Conservation (phyloP, 2,329 filamentous ascomycete genomes). For the Epichloe aotearoae region DNA sequence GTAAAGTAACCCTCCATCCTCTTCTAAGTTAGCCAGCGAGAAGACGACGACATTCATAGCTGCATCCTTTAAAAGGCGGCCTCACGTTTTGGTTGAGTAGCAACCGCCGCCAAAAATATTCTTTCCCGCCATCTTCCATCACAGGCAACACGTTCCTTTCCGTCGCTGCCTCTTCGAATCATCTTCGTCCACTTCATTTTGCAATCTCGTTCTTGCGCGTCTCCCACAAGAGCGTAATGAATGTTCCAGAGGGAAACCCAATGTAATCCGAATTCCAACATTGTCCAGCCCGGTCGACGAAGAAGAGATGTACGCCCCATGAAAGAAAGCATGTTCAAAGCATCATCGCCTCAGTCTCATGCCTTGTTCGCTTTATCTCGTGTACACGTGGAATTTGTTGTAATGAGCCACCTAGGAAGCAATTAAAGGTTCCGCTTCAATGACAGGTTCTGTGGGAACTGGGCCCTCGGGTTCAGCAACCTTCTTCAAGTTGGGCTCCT, state of each 20-base stretch:
- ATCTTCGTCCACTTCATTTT: conserved; percentile 11
- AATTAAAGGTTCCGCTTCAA: conserved; percentile 16
- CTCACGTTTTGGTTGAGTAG: background rate
- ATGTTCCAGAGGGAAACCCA: conserved; percentile 12
- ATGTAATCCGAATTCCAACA: conserved; percentile 13
- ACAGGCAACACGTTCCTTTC: background rate
- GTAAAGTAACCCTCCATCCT: background rate
- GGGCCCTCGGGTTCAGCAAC: conserved; percentile 10
- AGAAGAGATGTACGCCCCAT: conserved; percentile 15
- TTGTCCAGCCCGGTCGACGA: conserved; percentile 13
- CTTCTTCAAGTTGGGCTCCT: conserved; percentile 17
- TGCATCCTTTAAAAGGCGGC: conserved; percentile 5
- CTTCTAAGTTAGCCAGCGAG: background rate
- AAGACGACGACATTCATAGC: background rate
- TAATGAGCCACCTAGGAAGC: conserved; percentile 16
- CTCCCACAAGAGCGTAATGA: conserved; percentile 5
- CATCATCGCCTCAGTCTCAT: conserved; percentile 14
- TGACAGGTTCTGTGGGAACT: conserved; percentile 15
- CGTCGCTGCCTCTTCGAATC: background rate
- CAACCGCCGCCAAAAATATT: background rate
- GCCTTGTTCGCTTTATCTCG: conserved; percentile 12
- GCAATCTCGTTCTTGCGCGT: background rate
- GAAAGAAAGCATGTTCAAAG: conserved; percentile 14
- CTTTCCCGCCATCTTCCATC: conserved; percentile 1
- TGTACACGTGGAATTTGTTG: conserved; percentile 15